These are phyloP conservation scores for Thelephora ganbajun DNA, from an alignment of 768 basidiomycete species.

Conservation along the genomic window DNA sequence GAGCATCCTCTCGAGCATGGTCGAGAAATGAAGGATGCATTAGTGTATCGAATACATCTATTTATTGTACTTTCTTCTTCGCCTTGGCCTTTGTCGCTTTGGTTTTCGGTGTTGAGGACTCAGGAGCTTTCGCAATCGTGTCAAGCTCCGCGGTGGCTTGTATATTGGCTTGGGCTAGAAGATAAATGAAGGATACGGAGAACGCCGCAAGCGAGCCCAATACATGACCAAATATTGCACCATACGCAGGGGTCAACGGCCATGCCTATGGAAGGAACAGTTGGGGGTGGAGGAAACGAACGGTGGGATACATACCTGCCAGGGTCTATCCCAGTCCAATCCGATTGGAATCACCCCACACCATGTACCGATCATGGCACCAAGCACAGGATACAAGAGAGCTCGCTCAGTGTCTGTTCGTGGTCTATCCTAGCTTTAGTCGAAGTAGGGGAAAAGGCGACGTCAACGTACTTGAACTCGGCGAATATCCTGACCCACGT, in stretches of 20 bases:
- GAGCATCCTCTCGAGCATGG: conserved; percentile 34
- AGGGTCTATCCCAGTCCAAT: conserved; percentile 93
- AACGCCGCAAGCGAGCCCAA: conserved; percentile 43
- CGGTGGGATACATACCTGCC: conserved; percentile 57
- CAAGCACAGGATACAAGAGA: conserved; percentile 66
- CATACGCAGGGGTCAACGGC: conserved; percentile 69
- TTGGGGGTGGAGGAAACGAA: neutral
- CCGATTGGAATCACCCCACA: conserved; percentile 71
- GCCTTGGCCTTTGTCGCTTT: neutral
- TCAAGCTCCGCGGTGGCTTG: neutral
- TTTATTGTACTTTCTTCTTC: no score
- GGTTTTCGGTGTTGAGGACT: neutral
- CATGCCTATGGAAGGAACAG: conserved; percentile 46
- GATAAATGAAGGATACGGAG: conserved; percentile 21
- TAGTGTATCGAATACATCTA: no score
- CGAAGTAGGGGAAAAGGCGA: conserved; percentile 1
- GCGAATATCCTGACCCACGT: conserved; percentile 73
- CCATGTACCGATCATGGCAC: conserved; percentile 68
- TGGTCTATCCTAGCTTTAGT: conserved; percentile 19
- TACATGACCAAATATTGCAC: conserved; percentile 57
- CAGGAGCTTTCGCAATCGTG: neutral
- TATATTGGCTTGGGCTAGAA: conserved; percentile 10
- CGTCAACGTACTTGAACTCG: conserved; percentile 51
- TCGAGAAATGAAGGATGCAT: conserved; percentile 6
- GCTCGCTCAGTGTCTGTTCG: conserved; percentile 63